These are phyloP conservation scores for Calonectria naviculata DNA, from an alignment of 2,329 filamentous ascomycete genomes.

Conservation along the genomic window DNA sequence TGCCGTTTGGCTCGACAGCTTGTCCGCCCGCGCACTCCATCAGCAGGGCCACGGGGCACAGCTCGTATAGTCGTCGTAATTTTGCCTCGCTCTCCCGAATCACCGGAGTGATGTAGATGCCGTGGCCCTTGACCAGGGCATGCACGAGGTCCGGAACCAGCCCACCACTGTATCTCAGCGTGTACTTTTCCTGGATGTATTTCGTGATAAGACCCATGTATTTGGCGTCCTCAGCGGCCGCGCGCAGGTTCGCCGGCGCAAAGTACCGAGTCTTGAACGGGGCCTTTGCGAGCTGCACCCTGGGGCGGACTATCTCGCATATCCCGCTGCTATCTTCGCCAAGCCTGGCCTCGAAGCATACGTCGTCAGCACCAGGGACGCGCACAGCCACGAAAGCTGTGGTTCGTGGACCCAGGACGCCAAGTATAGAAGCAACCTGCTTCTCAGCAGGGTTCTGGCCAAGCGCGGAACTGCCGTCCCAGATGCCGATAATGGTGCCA, in stretches of 20 bases:
- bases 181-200: conserved; percentile 66
- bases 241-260: conserved; percentile 70
- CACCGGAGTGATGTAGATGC: conserved; percentile 69
- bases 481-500: conserved; percentile 70
- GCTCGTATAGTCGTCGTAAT: conserved; percentile 68
- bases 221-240: conserved; percentile 60
- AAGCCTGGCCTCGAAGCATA: conserved; percentile 65
- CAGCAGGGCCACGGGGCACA: conserved; percentile 69
- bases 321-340: conserved; percentile 33
- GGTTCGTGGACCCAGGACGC: conserved; percentile 66
- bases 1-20: conserved; percentile 61
- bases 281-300: conserved; percentile 50
- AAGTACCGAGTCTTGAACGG: conserved; percentile 67
- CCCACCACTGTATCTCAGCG: conserved; percentile 69
- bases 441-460: conserved; percentile 48
- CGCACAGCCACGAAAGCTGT: conserved; percentile 67
- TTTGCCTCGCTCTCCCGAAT: conserved; percentile 64
- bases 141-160: conserved; percentile 72
- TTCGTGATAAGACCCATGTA: conserved; percentile 62
- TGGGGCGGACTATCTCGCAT: conserved; percentile 53
- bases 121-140: conserved; percentile 69
- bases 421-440: conserved; percentile 63
- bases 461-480: conserved; percentile 62
- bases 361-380: conserved; percentile 48
- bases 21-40: conserved; percentile 69